Base-by-base conservation (phyloP, 2,329 filamentous ascomycete species). In the Xylariales sp. region DNA sequence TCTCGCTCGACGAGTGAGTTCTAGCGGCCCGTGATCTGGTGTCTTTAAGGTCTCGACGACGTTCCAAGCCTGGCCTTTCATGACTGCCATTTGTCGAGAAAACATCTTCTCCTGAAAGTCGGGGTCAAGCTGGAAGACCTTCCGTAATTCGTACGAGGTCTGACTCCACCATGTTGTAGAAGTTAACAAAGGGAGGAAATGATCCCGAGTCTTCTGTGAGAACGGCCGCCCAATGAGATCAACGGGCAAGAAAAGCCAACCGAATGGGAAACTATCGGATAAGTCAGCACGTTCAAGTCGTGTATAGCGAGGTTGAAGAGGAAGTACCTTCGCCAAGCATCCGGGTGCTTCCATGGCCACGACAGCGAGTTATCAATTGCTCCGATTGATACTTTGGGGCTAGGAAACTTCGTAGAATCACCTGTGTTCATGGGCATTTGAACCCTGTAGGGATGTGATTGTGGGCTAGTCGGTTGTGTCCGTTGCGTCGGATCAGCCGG, bases 21-120 rank as follows among this genome's bases (percentile, higher is more conserved):
- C 96, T 18, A 99, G 84, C 0, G 96, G 96, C 0, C 96, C 96
- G 77, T 98, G 95, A 76, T 98, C 96, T 0, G 89, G 85, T 18
- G 92, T 92, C 79, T 99, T 99, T 69, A 99, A 86, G 0, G 96
- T 97, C 82, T 99, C 96, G 4, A 99, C 96, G 0, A 99, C 96
- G 78, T 99, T 99, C 94, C 96, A 99, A 0, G 96, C 96, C 78
- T 99, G 96, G 10, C 96, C 96, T 81, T 99, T 99, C 93, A 99
- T 97, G 67, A 99, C 96, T 0, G 96, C 95, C 69, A 99, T 97
- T 77, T 99, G 96, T 72, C 93, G 90, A n/a, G 93, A 93, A 81
- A 97, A 99, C 96, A 99, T 99, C 80, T 93, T 91, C 82, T 99
- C 96, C 78, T 98, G 93, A 80, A 99, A 99, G 80, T 99, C 96